phyloP scores from a whole-genome alignment of 23 red algal species.

The Chondrus crispus region DNA sequence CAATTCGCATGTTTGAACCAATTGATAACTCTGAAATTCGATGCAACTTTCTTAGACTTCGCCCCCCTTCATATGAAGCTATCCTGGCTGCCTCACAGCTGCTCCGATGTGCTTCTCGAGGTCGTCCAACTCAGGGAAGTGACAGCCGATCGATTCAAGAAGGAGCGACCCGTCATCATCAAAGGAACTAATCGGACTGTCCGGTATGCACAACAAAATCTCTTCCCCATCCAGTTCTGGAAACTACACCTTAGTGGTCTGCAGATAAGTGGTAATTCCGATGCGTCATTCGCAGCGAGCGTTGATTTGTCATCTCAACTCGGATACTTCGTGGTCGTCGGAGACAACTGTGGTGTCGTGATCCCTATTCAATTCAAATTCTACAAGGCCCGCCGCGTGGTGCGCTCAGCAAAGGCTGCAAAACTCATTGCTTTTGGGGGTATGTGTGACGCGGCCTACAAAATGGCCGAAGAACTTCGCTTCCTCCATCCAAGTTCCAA shows the following conservation, averaged over 20 bases:
- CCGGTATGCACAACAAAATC: background rate
- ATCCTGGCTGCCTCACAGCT: background rate
- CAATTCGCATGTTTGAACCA: background rate
- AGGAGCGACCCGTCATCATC: background rate
- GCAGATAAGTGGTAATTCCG: background rate
- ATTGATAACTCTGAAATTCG: background rate
- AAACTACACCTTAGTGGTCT: background rate
- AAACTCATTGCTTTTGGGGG: background rate
- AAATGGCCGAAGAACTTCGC: background rate
- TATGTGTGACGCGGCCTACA: background rate
- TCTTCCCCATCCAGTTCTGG: background rate
- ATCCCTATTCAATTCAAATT: background rate
- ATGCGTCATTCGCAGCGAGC: background rate
- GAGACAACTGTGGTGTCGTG: background rate
- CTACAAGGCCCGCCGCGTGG: constrained; percentile 5
- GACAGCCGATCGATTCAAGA: background rate
- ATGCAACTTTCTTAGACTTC: background rate
- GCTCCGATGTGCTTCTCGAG: background rate
- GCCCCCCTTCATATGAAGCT: background rate
- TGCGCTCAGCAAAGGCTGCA: background rate
- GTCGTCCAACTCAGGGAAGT: background rate
- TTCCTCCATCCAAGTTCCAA: background rate
- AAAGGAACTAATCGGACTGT: background rate
- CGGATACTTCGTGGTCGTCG: background rate
- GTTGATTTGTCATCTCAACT: constrained; percentile 6